phyloP scores from a whole-genome alignment of 495 filamentous ascomycete genomes.

The Diplogelasinospora grovesii region DNA sequence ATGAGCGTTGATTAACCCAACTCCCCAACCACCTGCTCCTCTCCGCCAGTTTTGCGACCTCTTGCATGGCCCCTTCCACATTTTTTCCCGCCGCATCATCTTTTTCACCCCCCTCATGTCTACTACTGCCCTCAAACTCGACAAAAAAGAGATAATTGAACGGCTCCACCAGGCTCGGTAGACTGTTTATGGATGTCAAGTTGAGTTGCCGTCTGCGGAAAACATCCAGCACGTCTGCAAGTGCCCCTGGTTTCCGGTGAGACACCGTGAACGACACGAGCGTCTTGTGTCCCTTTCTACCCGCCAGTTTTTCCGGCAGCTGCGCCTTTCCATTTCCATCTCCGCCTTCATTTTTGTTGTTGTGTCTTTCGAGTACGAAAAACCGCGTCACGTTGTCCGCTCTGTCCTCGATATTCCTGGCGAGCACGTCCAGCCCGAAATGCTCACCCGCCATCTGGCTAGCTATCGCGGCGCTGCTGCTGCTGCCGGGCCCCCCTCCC shows the following conservation, averaged over 20 bases:
- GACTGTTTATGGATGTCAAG: constrained; percentile 81
- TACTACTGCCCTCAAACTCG: constrained; percentile 67
- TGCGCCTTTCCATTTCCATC: constrained; percentile 7
- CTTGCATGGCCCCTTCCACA: constrained; percentile 46
- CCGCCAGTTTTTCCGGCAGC: too few species aligned
- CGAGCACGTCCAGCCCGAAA: constrained; percentile 61
- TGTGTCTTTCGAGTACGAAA: constrained; percentile 57
- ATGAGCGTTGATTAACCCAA: constrained; percentile 46
- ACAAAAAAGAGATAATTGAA: constrained; percentile 97
- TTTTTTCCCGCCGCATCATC: constrained; percentile 42
- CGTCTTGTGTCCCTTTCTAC: constrained; percentile 47
- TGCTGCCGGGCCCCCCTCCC: too few species aligned
- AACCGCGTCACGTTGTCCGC: constrained; percentile 85
- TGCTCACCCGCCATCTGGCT: constrained; percentile 63
- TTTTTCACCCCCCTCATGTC: too few species aligned
- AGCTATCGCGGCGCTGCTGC: constrained; percentile 69
- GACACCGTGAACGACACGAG: constrained; percentile 76
- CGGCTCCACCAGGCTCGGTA: constrained; percentile 65
- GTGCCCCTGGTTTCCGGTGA: constrained; percentile 68
- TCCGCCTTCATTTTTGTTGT: constrained; percentile 1
- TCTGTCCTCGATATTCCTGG: constrained; percentile 71
- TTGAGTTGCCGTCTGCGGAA: constrained; percentile 70
- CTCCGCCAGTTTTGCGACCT: constrained; percentile 32
- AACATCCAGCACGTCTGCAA: constrained; percentile 72
- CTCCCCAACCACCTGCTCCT: constrained; percentile 49